Evolutionary conservation across 2,329 filamentous ascomycete species (phyloP).

Genomic region (Trichophyton mentagrophytes): DNA sequence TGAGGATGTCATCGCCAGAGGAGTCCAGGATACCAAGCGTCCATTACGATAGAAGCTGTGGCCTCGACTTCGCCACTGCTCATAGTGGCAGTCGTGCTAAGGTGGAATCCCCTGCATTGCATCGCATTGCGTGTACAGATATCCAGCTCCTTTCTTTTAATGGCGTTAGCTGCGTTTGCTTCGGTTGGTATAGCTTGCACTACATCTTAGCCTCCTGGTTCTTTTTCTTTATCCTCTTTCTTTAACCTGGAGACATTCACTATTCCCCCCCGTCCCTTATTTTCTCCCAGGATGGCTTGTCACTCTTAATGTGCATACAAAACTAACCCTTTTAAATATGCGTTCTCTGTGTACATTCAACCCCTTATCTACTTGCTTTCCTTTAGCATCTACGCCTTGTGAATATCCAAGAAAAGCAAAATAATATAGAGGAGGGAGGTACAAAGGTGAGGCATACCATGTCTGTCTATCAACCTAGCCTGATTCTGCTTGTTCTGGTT

Average conservation of each 20-base stretch:
- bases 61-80: background rate
- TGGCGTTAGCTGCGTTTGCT: background rate
- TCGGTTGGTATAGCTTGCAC: background rate
- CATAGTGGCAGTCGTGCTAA: background rate
- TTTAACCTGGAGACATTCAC: background rate
- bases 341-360: background rate
- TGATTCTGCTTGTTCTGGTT: background rate
- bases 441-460: background rate
- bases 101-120: background rate
- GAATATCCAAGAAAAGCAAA: background rate
- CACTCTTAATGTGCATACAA: background rate
- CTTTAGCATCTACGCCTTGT: background rate
- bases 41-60: constrained; percentile 47
- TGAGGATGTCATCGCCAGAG: constrained; percentile 59
- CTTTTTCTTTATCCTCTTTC: background rate
- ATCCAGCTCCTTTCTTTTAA: background rate
- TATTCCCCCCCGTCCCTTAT: background rate
- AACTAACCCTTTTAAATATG: background rate
- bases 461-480: background rate
- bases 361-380: background rate
- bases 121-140: background rate
- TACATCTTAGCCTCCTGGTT: constrained; percentile 25
- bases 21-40: constrained; percentile 62
- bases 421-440: background rate
- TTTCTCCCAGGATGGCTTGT: background rate